Evolutionary conservation across 75 land plant genomes (phyloP).

Genomic region (Sequoiadendron giganteum): DNA sequence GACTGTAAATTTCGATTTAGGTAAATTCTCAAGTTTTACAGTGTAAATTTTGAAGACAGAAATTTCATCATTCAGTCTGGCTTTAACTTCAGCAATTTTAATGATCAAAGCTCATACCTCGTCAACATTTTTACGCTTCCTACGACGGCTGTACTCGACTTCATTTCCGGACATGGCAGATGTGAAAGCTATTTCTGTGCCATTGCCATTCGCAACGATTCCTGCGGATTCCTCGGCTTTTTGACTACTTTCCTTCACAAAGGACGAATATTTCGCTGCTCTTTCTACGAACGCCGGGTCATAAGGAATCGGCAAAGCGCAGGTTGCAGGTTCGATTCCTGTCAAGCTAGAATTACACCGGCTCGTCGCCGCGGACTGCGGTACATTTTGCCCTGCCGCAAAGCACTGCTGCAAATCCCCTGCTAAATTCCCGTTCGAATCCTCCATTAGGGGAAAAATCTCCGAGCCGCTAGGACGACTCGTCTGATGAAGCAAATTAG

Average conservation of each 20-base stretch:
- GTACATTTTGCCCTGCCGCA: not conserved
- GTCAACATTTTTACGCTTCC: not conserved
- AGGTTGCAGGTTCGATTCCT: not conserved
- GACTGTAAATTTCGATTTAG: not conserved
- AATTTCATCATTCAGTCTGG: not conserved
- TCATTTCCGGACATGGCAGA: not conserved
- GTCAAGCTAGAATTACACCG: not conserved
- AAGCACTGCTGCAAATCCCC: not conserved
- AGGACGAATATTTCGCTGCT: not conserved
- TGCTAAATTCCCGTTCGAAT: not conserved
- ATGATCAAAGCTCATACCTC: not conserved
- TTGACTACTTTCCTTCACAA: not conserved
- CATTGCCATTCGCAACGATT: not conserved
- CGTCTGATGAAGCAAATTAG: not conserved
- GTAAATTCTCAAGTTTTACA: not conserved
- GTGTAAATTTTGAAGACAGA: too few relatives aligned
- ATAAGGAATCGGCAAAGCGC: not conserved
- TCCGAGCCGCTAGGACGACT: not conserved
- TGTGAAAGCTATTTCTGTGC: not conserved
- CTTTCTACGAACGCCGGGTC: not conserved
- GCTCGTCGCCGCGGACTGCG: not conserved
- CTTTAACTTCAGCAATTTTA: too few relatives aligned
- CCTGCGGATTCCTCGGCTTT: not conserved
- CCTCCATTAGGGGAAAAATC: not conserved
- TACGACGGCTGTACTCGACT: not conserved